Evolutionary conservation across 108 stramenopile species (phyloP).

Genomic region (Bacterosira constricta): DNA sequence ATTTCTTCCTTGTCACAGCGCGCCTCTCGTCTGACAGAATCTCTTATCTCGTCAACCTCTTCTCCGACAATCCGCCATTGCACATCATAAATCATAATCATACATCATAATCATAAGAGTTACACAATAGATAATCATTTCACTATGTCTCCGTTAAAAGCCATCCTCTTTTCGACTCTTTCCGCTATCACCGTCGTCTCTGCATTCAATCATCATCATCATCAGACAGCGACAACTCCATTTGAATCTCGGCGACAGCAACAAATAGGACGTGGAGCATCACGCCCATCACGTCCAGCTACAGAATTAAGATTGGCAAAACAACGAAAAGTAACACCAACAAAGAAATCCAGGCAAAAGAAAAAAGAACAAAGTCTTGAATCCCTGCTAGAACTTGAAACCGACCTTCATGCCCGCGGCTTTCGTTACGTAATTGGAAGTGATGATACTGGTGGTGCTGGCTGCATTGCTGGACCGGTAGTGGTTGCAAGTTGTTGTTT

Average conservation of each 20-base stretch:
- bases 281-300: background rate
- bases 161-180: background rate
- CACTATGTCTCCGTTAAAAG: too few relatives aligned
- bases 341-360: slow-evolving; percentile 14
- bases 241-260: background rate
- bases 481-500: slow-evolving; percentile 73
- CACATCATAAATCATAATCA: too few relatives aligned
- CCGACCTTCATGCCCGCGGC: slow-evolving; percentile 32
- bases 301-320: background rate
- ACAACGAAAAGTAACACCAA: background rate
- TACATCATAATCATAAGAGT: too few relatives aligned
- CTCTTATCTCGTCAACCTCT: too few relatives aligned
- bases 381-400: slow-evolving; percentile 34
- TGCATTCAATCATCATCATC: background rate
- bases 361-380: slow-evolving; percentile 33
- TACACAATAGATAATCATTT: too few relatives aligned
- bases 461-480: slow-evolving; percentile 79
- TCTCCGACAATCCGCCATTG: too few relatives aligned
- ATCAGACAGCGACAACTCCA: background rate
- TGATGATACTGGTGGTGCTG: slow-evolving; percentile 80
- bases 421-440: slow-evolving; percentile 63
- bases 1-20: too few relatives aligned
- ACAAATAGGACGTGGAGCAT: background rate
- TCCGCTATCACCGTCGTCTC: background rate
- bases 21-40: too few relatives aligned